A percentile compares a stretch with the other conserved stretches of the same genome.
These are phyloP conservation scores for Alternaria hordeiaustralica DNA, from an alignment of 2,329 filamentous ascomycete genomes.

Conservation along the genomic window DNA sequence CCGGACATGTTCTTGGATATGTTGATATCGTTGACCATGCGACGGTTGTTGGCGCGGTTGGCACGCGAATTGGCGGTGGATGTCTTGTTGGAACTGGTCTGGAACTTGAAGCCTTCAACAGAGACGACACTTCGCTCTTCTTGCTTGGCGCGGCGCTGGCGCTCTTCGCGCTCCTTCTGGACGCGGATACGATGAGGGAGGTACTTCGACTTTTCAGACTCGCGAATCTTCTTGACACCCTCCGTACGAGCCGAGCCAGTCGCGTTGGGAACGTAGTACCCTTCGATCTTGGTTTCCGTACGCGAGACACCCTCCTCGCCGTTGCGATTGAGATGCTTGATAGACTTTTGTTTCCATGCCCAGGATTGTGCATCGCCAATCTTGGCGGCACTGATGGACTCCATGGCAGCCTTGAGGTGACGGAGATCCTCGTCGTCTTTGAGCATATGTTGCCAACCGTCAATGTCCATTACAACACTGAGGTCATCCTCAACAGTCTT, in stretches of 20 bases:
- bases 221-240: slow-evolving; percentile 92
- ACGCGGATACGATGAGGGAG: slow-evolving; percentile 97
- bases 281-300: slow-evolving; percentile 62
- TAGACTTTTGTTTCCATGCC: slow-evolving; percentile 75
- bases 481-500: slow-evolving; percentile 72
- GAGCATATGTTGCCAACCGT: slow-evolving; percentile 72
- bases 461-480: slow-evolving; percentile 69
- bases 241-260: slow-evolving; percentile 91
- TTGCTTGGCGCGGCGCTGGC: slow-evolving; percentile 76
- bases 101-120: slow-evolving; percentile 62
- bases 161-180: slow-evolving; percentile 86
- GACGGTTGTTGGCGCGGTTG: slow-evolving; percentile 93
- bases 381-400: slow-evolving; percentile 54
- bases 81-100: slow-evolving; percentile 73
- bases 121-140: slow-evolving; percentile 54
- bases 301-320: slow-evolving; percentile 62
- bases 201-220: slow-evolving; percentile 98
- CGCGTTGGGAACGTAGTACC: slow-evolving; percentile 82
- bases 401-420: slow-evolving; percentile 61
- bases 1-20: slow-evolving; percentile 79
- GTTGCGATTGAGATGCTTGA: slow-evolving; percentile 70
- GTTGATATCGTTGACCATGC: slow-evolving; percentile 92
- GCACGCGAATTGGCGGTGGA: slow-evolving; percentile 90
- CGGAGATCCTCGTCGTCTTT: slow-evolving; percentile 73
- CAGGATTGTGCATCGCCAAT: slow-evolving; percentile 67